Percentiles rank a stretch among this genome's conserved stretches.
Conservation (phyloP, 2,329 filamentous ascomycete species). For the Pseudogymnoascus sp. region DNA sequence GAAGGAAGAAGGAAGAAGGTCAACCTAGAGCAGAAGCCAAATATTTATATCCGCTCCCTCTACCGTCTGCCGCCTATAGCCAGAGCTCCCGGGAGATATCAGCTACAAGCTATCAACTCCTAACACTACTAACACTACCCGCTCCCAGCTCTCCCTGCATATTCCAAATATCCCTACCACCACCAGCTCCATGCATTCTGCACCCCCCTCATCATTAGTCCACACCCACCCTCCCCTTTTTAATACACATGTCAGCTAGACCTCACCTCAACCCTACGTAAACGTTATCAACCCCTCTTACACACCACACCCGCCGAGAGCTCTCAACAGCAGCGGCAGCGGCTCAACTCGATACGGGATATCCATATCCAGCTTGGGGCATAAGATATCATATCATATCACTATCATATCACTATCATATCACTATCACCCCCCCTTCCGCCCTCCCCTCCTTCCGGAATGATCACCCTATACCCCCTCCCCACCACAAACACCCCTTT, state of each 20-base stretch:
- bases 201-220: not conserved
- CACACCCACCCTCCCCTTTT: not conserved
- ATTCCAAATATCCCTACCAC: not conserved
- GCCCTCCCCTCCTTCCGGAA: no score
- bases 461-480: no score
- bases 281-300: not conserved
- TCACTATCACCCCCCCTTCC: no score
- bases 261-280: not conserved
- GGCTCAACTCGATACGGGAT: no score
- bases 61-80: not conserved
- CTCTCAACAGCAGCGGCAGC: no score
- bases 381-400: no score
- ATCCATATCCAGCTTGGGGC: no score
- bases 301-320: no score
- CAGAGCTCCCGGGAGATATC: not conserved
- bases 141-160: not conserved
- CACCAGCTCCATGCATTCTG: not conserved
- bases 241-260: not conserved
- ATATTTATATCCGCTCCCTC: not conserved
- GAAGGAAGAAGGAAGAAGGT: not conserved
- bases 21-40: not conserved
- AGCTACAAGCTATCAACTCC: no score
- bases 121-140: no score
- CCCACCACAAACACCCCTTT: no score
- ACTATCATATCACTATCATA: no score